Conservation (phyloP, 2,329 filamentous ascomycete genomes). For the Nemania diffusa region DNA sequence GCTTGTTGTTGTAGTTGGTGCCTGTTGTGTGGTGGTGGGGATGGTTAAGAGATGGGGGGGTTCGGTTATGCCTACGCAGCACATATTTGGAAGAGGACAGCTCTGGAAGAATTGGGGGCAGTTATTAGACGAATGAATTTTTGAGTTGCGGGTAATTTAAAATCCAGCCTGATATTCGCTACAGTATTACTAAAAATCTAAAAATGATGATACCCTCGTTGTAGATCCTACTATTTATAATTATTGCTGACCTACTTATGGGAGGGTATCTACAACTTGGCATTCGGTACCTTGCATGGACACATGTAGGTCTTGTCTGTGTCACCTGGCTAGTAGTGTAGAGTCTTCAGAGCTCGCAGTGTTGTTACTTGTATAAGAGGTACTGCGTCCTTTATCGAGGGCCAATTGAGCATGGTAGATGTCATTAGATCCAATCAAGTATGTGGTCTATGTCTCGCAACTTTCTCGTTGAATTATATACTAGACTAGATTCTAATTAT, state of each 20-base stretch:
- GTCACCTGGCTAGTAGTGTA: neutral
- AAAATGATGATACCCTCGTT: neutral
- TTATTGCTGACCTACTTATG: neutral
- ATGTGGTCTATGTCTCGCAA: neutral
- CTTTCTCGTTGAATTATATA: neutral
- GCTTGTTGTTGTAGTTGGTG: constrained; percentile 9
- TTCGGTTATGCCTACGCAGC: neutral
- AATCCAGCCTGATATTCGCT: neutral
- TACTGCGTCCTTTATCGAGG: neutral
- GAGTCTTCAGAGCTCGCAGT: no score
- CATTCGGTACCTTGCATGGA: constrained; percentile 20
- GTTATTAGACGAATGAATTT: no score
- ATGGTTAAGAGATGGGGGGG: constrained; percentile 12
- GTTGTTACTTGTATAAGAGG: neutral
- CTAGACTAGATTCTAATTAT: neutral
- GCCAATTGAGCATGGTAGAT: neutral
- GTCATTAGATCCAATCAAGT: neutral
- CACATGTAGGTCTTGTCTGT: neutral
- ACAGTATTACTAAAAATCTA: neutral
- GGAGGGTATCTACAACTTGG: neutral
- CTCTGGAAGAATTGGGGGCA: neutral
- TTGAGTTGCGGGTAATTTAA: neutral
- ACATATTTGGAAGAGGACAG: neutral
- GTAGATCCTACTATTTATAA: constrained; percentile 11
- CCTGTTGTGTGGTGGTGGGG: constrained; percentile 15